Base-by-base conservation (phyloP, 2,329 filamentous ascomycete genomes). In the Teratosphaeria destructans region DNA sequence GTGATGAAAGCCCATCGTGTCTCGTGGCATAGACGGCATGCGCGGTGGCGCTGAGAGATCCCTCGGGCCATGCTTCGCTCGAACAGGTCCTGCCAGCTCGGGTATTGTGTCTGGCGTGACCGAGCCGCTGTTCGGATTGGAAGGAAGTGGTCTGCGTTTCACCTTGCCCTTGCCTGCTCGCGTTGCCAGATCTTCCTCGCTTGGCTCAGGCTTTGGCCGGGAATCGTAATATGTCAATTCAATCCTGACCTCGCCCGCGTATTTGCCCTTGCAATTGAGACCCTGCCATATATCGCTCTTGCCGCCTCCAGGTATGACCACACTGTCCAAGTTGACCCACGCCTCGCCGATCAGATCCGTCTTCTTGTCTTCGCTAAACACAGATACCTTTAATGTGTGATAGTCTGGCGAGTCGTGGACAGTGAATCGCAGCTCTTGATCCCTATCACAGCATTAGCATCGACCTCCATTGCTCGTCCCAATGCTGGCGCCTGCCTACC, bases 311-410 rank as follows among this genome's bases (percentile, higher is more conserved):
- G 85, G 80, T 23, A 92, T 81, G 63, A 99, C 83, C 67, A 99
- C 88, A 66, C 85, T 82, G 66, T 86, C 85, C 61, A 99, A 80
- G 70, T 89, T 88, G 60, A 97, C 84, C 87, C 90, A 96, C 6
- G 89, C 86, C 75, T 99, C 94, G 65, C 94, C 94, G 68, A 99
- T 96, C 64, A 99, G 76, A 66, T 99, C 94, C 0, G 93, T 97
- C 78, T 88, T 95, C 78, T 96, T 97, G 76, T 99, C 94, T 70
- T 99, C 94, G 72, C 96, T 96, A 78, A 99, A 99, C 5, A 97
- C 84, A 2, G 93, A 96, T 16, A 97, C 82, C 73, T 99, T 99
- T 60, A 99, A 82, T 72, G 92, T 90, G 75, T 90, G 91, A 78
- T 99, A 99, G 75, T 99, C 94, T 19, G 91, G 87, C 16, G 91